These are phyloP conservation scores for Ascochyta viciae-villosae DNA, from an alignment of 2,329 filamentous ascomycete species.

Conservation along the genomic window DNA sequence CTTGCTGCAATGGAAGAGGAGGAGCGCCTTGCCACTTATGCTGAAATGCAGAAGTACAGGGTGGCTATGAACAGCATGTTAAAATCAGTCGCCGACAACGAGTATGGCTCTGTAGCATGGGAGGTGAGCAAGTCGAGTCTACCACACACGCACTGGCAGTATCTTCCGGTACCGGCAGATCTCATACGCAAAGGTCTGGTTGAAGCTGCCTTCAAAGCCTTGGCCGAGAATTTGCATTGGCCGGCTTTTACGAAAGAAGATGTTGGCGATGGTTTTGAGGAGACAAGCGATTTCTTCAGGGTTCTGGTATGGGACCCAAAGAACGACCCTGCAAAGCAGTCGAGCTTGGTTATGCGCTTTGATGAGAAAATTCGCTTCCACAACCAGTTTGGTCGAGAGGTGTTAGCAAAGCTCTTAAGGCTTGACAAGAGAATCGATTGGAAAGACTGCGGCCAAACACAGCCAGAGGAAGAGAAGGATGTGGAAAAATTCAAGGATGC, in stretches of 20 bases:
- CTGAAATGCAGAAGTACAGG: slow-evolving; percentile 85
- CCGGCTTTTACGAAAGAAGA: slow-evolving; percentile 58
- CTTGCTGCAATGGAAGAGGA: slow-evolving; percentile 69
- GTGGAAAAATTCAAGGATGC: slow-evolving; percentile 79
- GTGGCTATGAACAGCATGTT: slow-evolving; percentile 82
- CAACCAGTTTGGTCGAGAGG: slow-evolving; percentile 85
- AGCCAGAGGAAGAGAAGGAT: slow-evolving; percentile 80
- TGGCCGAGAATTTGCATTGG: slow-evolving; percentile 77
- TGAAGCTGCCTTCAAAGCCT: slow-evolving; percentile 86
- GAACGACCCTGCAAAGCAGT: slow-evolving; percentile 63
- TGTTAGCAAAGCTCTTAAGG: slow-evolving; percentile 85
- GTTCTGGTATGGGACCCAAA: slow-evolving; percentile 77
- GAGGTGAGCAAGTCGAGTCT: slow-evolving; percentile 84
- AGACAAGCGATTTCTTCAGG: slow-evolving; percentile 73
- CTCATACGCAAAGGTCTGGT: slow-evolving; percentile 76
- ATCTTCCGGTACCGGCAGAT: slow-evolving; percentile 75
- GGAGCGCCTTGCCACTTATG: slow-evolving; percentile 66
- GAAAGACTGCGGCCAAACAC: slow-evolving; percentile 81
- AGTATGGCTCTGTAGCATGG: slow-evolving; percentile 86
- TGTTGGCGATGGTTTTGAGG: slow-evolving; percentile 52
- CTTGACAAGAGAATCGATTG: slow-evolving; percentile 82
- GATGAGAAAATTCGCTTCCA: slow-evolving; percentile 79
- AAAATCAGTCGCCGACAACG: slow-evolving; percentile 54
- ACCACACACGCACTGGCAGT: slow-evolving; percentile 94
- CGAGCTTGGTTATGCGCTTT: slow-evolving; percentile 76